Base-by-base conservation (phyloP, 805 yeast genomes). In the Ogataea pilisensis region DNA sequence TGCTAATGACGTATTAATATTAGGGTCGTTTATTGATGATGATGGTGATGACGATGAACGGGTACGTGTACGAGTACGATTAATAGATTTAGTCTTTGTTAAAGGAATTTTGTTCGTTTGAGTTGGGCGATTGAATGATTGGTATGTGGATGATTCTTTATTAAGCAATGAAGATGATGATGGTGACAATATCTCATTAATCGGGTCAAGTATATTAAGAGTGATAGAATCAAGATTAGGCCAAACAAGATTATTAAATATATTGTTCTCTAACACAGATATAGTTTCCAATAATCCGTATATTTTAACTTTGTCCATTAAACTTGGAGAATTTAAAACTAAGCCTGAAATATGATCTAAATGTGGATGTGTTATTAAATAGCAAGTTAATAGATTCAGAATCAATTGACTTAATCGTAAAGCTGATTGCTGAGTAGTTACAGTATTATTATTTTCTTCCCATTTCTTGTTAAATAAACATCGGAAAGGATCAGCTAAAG, bases 231-330 rank as follows among this genome's bases (percentile, higher is more conserved):
- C 66, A 56, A 81, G 62, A 50, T 84, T 73, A 5, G 97, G 97
- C 97, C 97, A 89, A 3, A 85, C 66, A 5, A 64, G 52, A 34
- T 82, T 86, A 59, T 89, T 90, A 63, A 89, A 89, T 0, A 86
- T 60, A 57, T 80, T 71, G 2, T 60, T 55, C 43, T 69, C 61
- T 8, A 89, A 57, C 0, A 79, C 73, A 5, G 69, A 61, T 2
- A 79, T 64, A 0, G 91, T 80, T 21, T 66, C 60, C 0, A 55
- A 47, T 2, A 79, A 60, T 0, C 88, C 95, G 46, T 68, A 74
- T 4, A 87, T 56, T 3, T 53, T 51, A 52, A 75, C 81, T 5
- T 42, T 32, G 3, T 31, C 22, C 1, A 33, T 44, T 48, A 75
- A 70, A 13, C 72, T 69, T 0, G 95, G 86, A 3, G 90, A 76